Percentiles rank a stretch among this genome's conserved stretches.
Evolutionary conservation across 2,329 filamentous ascomycete species (phyloP).

Genomic region (Aspergillus awamori): DNA sequence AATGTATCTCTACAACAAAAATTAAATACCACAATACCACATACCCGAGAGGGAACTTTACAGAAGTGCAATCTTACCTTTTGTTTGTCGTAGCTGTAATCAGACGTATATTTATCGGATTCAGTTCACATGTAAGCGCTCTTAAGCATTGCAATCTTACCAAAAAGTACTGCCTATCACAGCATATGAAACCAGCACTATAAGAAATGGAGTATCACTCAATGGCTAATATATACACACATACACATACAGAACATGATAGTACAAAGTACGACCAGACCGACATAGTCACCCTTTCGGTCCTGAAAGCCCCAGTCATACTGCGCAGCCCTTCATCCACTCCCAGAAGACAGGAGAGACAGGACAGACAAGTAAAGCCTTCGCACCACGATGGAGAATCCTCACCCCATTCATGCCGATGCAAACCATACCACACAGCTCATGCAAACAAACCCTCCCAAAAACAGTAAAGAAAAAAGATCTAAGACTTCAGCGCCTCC

Average conservation of each 20-base stretch:
- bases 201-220: not conserved
- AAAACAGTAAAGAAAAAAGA: not conserved
- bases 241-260: conserved; percentile 8
- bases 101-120: no score
- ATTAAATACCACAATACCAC: conserved; percentile 31
- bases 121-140: not conserved
- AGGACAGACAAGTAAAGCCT: no score
- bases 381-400: no score
- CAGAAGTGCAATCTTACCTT: no score
- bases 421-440: not conserved
- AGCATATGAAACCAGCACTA: not conserved
- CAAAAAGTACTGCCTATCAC: not conserved
- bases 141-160: not conserved
- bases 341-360: no score
- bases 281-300: not conserved
- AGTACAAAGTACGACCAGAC: conserved; percentile 1
- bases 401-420: no score
- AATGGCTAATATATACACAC: conserved; percentile 13
- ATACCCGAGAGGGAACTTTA: conserved; percentile 11
- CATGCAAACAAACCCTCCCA: not conserved
- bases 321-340: no score
- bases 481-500: conserved; percentile 68
- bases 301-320: no score
- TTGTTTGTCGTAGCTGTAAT: not conserved
- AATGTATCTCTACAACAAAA: conserved; percentile 33